Evolutionary conservation across 2,329 filamentous ascomycete genomes (phyloP), one percentile per base, ranked within the genome.

Genomic region (Balansia obtecta): DNA sequence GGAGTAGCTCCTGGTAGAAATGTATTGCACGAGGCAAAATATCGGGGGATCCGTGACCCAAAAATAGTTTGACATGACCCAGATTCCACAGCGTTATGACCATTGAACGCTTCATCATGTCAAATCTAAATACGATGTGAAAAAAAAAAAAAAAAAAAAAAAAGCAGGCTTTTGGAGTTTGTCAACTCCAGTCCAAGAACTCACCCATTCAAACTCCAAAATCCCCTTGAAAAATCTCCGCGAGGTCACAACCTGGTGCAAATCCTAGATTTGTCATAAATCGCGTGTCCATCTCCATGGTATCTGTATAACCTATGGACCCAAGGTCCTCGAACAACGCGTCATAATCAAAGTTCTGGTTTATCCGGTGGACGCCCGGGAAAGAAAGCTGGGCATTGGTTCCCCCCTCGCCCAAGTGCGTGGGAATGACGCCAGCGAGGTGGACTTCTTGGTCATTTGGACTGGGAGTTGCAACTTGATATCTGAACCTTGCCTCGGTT

Each of bases 251-350:
- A 27, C 80, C 80, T 0, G 80, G 80, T 1, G 75, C 78, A 60
- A 83, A 82, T 0, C 81, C 81, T 18, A 85, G 67, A 56, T 84
- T 84, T 43, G 78, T 73, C 79, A 84, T 82, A 57, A 84, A 83
- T 54, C 82, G 77, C 2, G 77, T 71, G 54, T 82, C 78, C 12
- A 73, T 70, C 27, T 77, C 75, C 43, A 77, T 64, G 37, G 68
- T 65, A 49, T 75, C 73, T 0, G 66, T 65, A 55, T 68, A 71
- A 52, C 76, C 73, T 40, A 74, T 70, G n/a, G 72, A 72, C 16
- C 71, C 71, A 30, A 77, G 65, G 49, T 76, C 73, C 49, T 76
- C 73, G 43, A 76, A 59, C n/a, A 76, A 69, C 2, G 73, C 70
- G 47, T 76, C 73, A 56, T 76, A 75, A 53, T 77, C 73, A 4